Base-by-base conservation (phyloP, 2,329 filamentous ascomycete genomes). In the Clonostachys solani region DNA sequence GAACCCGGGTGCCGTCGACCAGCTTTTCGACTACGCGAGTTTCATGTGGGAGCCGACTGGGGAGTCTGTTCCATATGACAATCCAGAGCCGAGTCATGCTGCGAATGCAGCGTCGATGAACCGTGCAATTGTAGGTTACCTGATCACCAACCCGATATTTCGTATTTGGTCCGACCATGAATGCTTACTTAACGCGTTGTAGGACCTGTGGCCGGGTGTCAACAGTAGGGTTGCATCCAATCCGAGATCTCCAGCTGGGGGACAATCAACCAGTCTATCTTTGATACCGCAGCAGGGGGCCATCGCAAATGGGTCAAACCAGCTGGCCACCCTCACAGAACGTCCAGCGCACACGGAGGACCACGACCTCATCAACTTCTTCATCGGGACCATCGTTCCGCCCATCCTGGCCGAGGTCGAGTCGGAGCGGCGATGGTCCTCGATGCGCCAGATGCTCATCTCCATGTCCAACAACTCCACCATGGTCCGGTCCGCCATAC, bases 361-460 rank as follows among this genome's bases (percentile, higher is more conserved):
- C 77, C 23, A 60, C 77, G 50, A 62, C 15, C 56, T 78, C 3
- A 64, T 78, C 50, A 69, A 75, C 42, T 75, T 75, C 47, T 78
- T 78, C 48, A 59, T 69, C 17, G 66, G 65, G 40, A 69, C 74
- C 4, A 68, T 74, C n/a, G 72, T 73, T 15, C 74, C 75, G 5
- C 75, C 74, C 1, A 78, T 79, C 23, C 64, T 80, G 7, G 71
- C 72, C 16, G 72, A 77, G 43, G 71, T 78, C 0, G 77, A 80
- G 52, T 74, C 73, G 9, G 69, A 74, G 46, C 73, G 72, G 52
- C 73, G 71, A 45, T 80, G 75, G 76, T 62, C 70, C 4, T 64
- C 69, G 0, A 75, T 75, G 53, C 65, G 75, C 6, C 69, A 74
- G 42, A 64, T 72, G 33, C 67, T 80, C 16, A 64, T 73, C 2